These are phyloP conservation scores for Vanrija sp. DNA, from an alignment of 1,284 basidiomycete species.

Conservation along the genomic window DNA sequence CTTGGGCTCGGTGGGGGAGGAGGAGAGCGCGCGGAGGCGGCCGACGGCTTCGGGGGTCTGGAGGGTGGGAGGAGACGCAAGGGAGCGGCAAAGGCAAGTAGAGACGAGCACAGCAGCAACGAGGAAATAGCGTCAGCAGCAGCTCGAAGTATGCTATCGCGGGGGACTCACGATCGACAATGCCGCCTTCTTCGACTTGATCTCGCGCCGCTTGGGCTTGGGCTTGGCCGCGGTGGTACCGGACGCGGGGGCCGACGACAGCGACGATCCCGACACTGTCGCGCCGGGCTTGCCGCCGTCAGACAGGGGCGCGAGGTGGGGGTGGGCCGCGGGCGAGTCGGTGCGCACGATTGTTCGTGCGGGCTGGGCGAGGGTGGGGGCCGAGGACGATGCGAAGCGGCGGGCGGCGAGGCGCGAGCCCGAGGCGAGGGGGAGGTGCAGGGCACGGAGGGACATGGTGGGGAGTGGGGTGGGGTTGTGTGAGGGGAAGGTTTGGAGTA, in stretches of 20 bases:
- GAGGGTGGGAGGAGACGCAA: neutral
- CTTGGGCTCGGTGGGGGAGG: conserved; percentile 59
- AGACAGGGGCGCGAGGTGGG: neutral
- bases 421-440: conserved; percentile 1
- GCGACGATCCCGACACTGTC: too few species aligned
- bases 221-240: neutral
- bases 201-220: conserved; percentile 17
- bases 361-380: too few species aligned
- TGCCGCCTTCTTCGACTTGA: conserved; percentile 75
- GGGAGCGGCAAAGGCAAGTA: neutral
- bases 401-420: neutral
- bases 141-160: neutral
- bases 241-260: neutral
- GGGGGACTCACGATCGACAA: conserved; percentile 66
- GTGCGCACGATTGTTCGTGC: neutral
- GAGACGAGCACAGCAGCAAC: neutral
- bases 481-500: too few species aligned
- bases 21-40: conserved; percentile 65
- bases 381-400: neutral
- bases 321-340: neutral
- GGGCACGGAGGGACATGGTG: conserved; percentile 1
- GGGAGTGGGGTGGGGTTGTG: too few species aligned
- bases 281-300: too few species aligned
- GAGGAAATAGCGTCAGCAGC: neutral
- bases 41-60: conserved; percentile 78